A percentile compares a stretch with the other conserved stretches of the same genome.
These are phyloP conservation scores for Grifola frondosa DNA, from an alignment of 1,284 basidiomycete species.

Conservation along the genomic window DNA sequence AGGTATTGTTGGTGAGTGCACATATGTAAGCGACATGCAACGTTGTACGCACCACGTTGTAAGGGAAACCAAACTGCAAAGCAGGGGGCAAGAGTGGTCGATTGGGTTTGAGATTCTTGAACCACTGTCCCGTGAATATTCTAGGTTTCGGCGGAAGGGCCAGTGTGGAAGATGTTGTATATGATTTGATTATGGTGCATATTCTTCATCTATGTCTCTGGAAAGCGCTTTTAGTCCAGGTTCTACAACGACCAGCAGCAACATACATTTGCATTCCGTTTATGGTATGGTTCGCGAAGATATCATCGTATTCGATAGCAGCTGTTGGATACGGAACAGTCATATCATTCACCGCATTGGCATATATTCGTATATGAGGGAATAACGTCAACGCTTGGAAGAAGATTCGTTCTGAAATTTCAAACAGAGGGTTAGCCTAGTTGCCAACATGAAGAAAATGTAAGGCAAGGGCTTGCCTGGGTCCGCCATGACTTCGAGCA, in stretches of 20 bases:
- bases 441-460: conserved; percentile 8
- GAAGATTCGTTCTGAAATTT: conserved; percentile 75
- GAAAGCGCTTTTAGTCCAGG: neutral
- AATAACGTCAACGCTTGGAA: conserved; percentile 75
- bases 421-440: too few relatives aligned
- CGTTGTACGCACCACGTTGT: conserved; percentile 61
- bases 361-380: conserved; percentile 75
- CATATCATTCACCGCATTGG: conserved; percentile 77
- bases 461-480: conserved; percentile 51
- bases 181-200: conserved; percentile 57
- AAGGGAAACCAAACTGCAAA: conserved; percentile 66
- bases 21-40: neutral
- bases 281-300: conserved; percentile 57
- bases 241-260: neutral
- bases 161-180: conserved; percentile 41
- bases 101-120: conserved; percentile 35
- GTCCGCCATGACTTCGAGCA: conserved; percentile 86
- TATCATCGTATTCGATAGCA: conserved; percentile 69
- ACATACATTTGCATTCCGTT: conserved; percentile 66
- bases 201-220: conserved; percentile 59
- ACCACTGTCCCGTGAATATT: conserved; percentile 46
- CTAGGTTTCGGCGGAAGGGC: conserved; percentile 37
- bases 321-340: conserved; percentile 85
- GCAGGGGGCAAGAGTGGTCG: conserved; percentile 58
- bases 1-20: conserved; percentile 36